Evolutionary conservation across 225 moss, liverwort and hornwort genomes (phyloP).

Genomic region (Climacium dendroides): DNA sequence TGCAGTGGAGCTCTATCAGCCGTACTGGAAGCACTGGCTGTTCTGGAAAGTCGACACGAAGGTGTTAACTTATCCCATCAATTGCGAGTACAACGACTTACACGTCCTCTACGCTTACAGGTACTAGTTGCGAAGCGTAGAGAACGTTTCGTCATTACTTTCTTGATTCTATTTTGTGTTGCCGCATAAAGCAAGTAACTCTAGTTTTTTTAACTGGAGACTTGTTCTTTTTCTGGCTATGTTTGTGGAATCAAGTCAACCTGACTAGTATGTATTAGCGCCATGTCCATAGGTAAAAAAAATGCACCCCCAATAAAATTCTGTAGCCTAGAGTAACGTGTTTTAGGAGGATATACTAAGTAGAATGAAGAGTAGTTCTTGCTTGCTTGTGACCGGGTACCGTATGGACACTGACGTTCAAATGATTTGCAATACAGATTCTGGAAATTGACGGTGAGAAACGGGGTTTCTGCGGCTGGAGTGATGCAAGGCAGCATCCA

Average conservation of each 20-base stretch:
- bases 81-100: constrained; percentile 31
- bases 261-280: neutral
- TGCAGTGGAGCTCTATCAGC: neutral
- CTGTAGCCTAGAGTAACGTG: neutral
- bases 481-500: constrained; percentile 7
- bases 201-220: neutral
- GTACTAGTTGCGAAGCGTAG: neutral
- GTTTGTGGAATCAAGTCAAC: neutral
- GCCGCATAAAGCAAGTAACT: neutral
- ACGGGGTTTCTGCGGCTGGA: neutral
- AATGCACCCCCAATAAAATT: neutral
- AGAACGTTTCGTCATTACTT: neutral
- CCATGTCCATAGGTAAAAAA: neutral
- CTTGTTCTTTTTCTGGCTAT: neutral
- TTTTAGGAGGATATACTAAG: neutral
- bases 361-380: neutral
- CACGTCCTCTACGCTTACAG: constrained; percentile 16
- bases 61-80: constrained; percentile 4
- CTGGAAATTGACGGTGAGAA: neutral
- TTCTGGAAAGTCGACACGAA: constrained; percentile 24
- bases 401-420: neutral
- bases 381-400: neutral
- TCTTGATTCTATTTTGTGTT: neutral
- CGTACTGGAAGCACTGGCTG: constrained; percentile 17
- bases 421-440: constrained; percentile 4